Conservation (phyloP, 495 filamentous ascomycete genomes). For the Penicillium canescens region DNA sequence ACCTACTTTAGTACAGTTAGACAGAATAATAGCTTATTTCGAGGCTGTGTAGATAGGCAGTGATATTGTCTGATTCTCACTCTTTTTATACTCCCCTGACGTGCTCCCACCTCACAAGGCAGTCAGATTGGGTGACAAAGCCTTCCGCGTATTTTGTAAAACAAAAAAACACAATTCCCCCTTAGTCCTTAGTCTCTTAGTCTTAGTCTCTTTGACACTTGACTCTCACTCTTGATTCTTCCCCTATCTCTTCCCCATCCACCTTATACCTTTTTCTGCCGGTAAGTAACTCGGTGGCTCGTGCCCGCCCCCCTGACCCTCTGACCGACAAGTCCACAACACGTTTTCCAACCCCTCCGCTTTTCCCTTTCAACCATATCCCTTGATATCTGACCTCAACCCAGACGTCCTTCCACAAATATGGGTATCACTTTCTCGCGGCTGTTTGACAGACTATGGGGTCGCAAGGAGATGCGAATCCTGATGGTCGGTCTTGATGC, state of each 20-base stretch:
- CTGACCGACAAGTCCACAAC: constrained; percentile 31
- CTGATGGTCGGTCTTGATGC: constrained; percentile 99
- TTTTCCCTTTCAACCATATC: constrained; percentile 13
- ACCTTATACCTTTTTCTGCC: constrained; percentile 16
- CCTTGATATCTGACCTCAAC: constrained; percentile 19
- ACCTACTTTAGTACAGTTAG: background rate
- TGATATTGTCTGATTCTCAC: too few species aligned
- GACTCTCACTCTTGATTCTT: constrained; percentile 10
- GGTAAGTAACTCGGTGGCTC: constrained; percentile 10
- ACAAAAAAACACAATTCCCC: constrained; percentile 20
- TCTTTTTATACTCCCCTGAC: too few species aligned
- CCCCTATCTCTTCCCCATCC: constrained; percentile 7
- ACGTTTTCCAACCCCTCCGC: constrained; percentile 25
- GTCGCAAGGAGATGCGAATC: constrained; percentile 99
- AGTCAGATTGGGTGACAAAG: constrained; percentile 4
- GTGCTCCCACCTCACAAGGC: too few species aligned
- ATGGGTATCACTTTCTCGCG: constrained; percentile 96
- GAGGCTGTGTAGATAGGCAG: too few species aligned
- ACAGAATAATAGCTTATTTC: constrained; percentile 4
- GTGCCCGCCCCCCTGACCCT: constrained; percentile 17
- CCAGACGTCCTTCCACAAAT: constrained; percentile 53
- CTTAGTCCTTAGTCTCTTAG: constrained; percentile 6
- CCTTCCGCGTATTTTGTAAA: constrained; percentile 21
- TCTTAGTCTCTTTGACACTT: too few species aligned
- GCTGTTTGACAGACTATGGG: constrained; percentile 92